phyloP scores from a whole-genome alignment of 2,329 filamentous ascomycete species.

The Myrmaecium sp. region DNA sequence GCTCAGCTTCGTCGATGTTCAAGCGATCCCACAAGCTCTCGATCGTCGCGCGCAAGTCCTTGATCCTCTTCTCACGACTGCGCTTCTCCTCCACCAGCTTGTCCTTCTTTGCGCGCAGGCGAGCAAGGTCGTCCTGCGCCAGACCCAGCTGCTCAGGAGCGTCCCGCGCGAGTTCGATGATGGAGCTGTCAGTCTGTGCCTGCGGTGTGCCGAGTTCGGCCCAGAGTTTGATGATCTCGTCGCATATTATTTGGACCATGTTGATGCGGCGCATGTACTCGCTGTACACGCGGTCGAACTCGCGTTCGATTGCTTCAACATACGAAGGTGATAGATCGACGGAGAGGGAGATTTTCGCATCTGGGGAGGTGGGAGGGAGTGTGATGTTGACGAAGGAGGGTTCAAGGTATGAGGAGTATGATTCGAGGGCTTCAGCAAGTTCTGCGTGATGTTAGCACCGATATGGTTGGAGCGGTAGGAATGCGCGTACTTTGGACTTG shows the following conservation, averaged over 20 bases:
- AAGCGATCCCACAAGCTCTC: conserved; percentile 81
- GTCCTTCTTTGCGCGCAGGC: conserved; percentile 58
- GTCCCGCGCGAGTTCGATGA: conserved; percentile 80
- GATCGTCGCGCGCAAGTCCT: conserved; percentile 60
- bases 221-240: conserved; percentile 88
- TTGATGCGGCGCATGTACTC: conserved; percentile 78
- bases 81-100: conserved; percentile 81
- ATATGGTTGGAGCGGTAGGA: conserved; percentile 4
- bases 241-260: conserved; percentile 55
- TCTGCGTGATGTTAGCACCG: conserved; percentile 34
- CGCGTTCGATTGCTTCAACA: conserved; percentile 67
- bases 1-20: conserved; percentile 64
- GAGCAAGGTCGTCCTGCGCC: conserved; percentile 67
- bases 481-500: conserved; percentile 69
- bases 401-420: conserved; percentile 92
- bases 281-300: conserved; percentile 90
- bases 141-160: conserved; percentile 86
- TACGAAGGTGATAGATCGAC: conserved; percentile 92
- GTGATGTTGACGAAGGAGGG: conserved; percentile 70
- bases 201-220: conserved; percentile 89
- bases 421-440: conserved; percentile 82
- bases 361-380: conserved; percentile 65
- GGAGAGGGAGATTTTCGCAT: conserved; percentile 57
- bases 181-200: conserved; percentile 71
- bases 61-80: conserved; percentile 58